Evolutionary conservation across 805 yeast species (phyloP).

Genomic region (Tetrapisispora taiwanensis): DNA sequence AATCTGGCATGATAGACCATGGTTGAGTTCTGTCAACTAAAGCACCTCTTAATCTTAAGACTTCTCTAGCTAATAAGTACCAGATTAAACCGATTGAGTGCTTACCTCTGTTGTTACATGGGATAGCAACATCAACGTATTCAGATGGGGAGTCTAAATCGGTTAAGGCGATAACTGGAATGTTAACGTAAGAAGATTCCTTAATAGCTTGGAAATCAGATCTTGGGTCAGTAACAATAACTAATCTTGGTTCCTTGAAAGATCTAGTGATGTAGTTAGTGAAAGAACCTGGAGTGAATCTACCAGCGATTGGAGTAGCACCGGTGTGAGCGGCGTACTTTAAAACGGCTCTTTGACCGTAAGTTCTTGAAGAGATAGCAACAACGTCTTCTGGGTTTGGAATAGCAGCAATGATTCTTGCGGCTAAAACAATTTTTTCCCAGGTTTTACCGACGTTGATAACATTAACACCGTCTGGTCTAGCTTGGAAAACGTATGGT

Average conservation of each 20-base stretch:
- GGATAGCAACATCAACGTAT: constrained; percentile 98
- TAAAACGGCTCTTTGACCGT: constrained; percentile 99
- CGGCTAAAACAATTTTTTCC: constrained; percentile 95
- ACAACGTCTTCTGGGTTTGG: constrained; percentile 98
- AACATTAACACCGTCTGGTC: constrained; percentile 99
- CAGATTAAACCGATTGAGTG: constrained; percentile 99
- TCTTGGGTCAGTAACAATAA: constrained; percentile 99
- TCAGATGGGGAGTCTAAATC: constrained; percentile 99
- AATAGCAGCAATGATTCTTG: constrained; percentile 98
- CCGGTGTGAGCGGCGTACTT: constrained; percentile 99
- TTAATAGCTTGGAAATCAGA: constrained; percentile 99
- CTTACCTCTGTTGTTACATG: constrained; percentile 99
- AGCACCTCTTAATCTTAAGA: constrained; percentile 96
- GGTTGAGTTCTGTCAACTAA: constrained; percentile 90
- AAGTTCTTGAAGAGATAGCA: constrained; percentile 97
- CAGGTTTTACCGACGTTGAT: constrained; percentile 98
- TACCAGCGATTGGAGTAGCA: constrained; percentile 99
- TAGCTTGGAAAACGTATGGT: constrained; percentile 93
- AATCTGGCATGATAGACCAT: constrained; percentile 99
- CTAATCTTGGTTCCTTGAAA: constrained; percentile 99
- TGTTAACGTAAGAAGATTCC: constrained; percentile 99
- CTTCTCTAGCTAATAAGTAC: constrained; percentile 99
- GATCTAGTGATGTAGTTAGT: constrained; percentile 99
- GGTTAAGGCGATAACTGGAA: constrained; percentile 97
- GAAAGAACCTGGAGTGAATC: constrained; percentile 99